Evolutionary conservation across 345 rosid species (phyloP).

Genomic region (Ceriops zippeliana): DNA sequence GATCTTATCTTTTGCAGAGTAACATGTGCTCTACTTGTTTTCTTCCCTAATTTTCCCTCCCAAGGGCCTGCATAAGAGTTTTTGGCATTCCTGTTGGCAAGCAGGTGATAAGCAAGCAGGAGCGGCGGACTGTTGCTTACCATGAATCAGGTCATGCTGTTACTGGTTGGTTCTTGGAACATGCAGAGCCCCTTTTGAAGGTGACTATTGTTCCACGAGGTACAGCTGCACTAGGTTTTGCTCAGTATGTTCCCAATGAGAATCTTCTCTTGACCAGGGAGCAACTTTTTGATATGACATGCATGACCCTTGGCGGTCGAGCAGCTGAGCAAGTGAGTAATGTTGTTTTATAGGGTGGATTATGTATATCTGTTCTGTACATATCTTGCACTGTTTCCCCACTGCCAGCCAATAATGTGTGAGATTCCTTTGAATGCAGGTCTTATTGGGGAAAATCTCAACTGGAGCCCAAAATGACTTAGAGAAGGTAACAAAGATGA

Average conservation of each 20-base stretch:
- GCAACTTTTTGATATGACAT: constrained; percentile 85
- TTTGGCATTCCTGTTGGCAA: constrained; percentile 1
- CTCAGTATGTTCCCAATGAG: constrained; percentile 88
- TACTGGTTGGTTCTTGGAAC: constrained; percentile 89
- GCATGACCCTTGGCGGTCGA: constrained; percentile 96
- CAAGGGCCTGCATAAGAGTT: not conserved
- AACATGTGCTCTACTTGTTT: too few species aligned
- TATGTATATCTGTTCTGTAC: too few species aligned
- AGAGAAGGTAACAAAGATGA: constrained; percentile 95
- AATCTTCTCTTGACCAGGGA: constrained; percentile 93
- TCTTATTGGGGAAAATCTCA: constrained; percentile 82
- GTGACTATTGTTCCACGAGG: constrained; percentile 97
- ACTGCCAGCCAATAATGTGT: not conserved
- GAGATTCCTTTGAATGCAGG: constrained; percentile 32
- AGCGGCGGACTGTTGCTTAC: constrained; percentile 77
- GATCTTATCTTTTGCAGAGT: not conserved
- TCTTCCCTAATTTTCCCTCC: not conserved
- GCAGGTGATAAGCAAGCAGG: constrained; percentile 78
- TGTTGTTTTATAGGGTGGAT: too few species aligned
- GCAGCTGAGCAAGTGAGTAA: constrained; percentile 78
- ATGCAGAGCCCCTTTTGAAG: constrained; percentile 82
- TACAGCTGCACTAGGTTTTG: constrained; percentile 90
- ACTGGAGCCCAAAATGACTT: constrained; percentile 94
- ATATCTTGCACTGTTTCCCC: too few species aligned
- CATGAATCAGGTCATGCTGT: constrained; percentile 97